phyloP scores from a whole-genome alignment of 1,139 yeast genomes.

The Yamadazyma siamensis region DNA sequence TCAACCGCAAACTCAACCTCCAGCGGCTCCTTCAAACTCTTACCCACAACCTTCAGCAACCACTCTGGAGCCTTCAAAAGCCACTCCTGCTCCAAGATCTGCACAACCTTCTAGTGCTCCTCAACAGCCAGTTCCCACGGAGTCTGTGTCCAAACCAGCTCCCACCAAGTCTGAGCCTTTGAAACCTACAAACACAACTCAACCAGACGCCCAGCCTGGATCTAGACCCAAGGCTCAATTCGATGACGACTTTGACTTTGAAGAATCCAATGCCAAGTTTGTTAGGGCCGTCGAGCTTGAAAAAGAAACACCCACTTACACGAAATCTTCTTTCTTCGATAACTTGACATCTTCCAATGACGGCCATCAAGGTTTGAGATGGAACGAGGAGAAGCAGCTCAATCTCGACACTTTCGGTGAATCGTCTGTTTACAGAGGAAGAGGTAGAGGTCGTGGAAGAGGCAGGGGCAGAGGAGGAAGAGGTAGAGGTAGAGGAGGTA shows the following conservation, averaged over 20 bases:
- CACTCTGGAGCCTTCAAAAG: constrained; percentile 5
- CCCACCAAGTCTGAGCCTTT: constrained; percentile 8
- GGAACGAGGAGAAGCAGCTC: constrained; percentile 60
- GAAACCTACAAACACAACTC: constrained; percentile 9
- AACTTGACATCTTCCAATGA: constrained; percentile 61
- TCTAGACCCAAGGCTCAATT: constrained; percentile 12
- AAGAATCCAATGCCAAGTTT: constrained; percentile 63
- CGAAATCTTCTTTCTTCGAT: constrained; percentile 80
- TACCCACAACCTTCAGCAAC: constrained; percentile 10
- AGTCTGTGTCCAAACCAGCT: constrained; percentile 1
- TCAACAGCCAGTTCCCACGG: neutral
- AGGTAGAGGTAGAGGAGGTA: constrained; percentile 23
- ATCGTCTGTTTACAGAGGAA: constrained; percentile 25
- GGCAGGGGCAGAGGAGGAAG: constrained; percentile 30
- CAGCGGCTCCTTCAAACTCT: constrained; percentile 7
- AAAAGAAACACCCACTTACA: constrained; percentile 36
- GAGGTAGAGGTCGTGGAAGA: constrained; percentile 32
- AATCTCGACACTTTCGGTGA: constrained; percentile 72
- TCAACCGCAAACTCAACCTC: constrained; percentile 4
- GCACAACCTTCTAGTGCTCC: constrained; percentile 8
- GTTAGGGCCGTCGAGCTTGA: constrained; percentile 31
- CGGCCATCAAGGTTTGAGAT: constrained; percentile 42
- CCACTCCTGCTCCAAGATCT: constrained; percentile 6
- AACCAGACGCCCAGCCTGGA: constrained; percentile 7
- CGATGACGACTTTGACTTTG: constrained; percentile 53